Evolutionary conservation across 306 rosid species (phyloP).

Genomic region (Echinosophora koreensis): DNA sequence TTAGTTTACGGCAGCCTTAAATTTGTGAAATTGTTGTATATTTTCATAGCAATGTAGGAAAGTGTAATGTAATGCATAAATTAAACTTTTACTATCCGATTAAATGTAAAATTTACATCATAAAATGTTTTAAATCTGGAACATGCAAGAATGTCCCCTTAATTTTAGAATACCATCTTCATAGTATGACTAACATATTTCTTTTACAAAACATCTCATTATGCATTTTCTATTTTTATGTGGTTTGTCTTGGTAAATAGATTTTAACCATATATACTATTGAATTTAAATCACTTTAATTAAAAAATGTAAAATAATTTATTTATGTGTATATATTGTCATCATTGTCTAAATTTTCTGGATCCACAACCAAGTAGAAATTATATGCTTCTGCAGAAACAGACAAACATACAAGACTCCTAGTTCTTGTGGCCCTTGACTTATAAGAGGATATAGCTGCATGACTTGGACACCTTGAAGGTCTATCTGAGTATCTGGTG

Average conservation of each 20-base stretch:
- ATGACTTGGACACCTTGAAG: constrained; percentile 12
- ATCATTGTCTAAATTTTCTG: constrained; percentile 21
- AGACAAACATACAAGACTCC: background rate
- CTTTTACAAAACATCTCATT: background rate
- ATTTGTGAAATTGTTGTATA: no score
- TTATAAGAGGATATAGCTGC: background rate
- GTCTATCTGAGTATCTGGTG: background rate
- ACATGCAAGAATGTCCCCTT: background rate
- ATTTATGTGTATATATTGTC: background rate
- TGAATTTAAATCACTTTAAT: background rate
- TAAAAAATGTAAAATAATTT: no score
- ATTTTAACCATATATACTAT: background rate
- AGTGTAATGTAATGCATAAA: background rate
- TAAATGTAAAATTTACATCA: background rate
- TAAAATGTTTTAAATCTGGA: background rate
- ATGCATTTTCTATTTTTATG: background rate
- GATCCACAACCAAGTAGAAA: constrained; percentile 30
- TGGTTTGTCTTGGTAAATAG: background rate
- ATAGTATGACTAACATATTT: background rate
- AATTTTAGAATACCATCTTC: constrained; percentile 2
- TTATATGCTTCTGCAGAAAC: constrained; percentile 37
- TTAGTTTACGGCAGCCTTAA: no score
- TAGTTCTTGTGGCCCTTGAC: constrained; percentile 34
- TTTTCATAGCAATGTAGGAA: no score
- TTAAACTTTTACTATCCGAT: background rate